phyloP scores from a whole-genome alignment of 139 green algal genomes.

The Chlorella sp. region DNA sequence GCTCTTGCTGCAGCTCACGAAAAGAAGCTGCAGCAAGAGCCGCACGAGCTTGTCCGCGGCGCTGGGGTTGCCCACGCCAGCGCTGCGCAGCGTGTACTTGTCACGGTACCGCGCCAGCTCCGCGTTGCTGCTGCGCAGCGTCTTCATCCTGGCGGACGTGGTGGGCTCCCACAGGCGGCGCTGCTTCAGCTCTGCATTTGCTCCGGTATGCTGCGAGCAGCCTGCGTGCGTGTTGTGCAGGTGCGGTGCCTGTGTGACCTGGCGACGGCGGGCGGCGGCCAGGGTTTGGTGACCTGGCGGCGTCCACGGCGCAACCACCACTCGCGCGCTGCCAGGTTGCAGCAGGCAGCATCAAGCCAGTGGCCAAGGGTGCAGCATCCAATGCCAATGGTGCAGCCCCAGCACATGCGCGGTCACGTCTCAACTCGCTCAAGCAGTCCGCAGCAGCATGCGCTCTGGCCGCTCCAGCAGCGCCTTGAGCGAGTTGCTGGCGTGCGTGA shows the following conservation, averaged over 20 bases:
- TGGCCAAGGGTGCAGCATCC: too few species aligned
- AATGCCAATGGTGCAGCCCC: background rate
- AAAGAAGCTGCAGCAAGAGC: constrained; percentile 23
- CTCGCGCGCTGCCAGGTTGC: too few species aligned
- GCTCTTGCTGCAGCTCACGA: constrained; percentile 28
- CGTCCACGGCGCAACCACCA: too few species aligned
- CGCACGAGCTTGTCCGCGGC: constrained; percentile 16
- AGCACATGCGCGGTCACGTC: background rate
- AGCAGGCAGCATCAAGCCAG: too few species aligned
- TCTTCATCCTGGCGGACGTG: too few species aligned
- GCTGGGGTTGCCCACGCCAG: background rate
- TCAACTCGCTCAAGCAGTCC: background rate
- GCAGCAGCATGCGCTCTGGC: constrained; percentile 64
- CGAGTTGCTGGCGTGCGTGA: constrained; percentile 63
- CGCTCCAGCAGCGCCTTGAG: constrained; percentile 68
- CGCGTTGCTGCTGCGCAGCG: background rate
- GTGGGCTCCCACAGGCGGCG: too few species aligned
- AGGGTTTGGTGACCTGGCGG: too few species aligned
- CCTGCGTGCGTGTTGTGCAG: too few species aligned
- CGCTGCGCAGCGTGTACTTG: background rate
- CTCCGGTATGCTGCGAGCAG: too few species aligned
- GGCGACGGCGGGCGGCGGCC: too few species aligned
- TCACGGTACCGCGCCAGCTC: background rate
- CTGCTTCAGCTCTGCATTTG: too few species aligned
- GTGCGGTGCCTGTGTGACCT: too few species aligned